These are phyloP conservation scores for Arabidopsis arenosa DNA, from an alignment of 345 rosid genomes.

Conservation along the genomic window DNA sequence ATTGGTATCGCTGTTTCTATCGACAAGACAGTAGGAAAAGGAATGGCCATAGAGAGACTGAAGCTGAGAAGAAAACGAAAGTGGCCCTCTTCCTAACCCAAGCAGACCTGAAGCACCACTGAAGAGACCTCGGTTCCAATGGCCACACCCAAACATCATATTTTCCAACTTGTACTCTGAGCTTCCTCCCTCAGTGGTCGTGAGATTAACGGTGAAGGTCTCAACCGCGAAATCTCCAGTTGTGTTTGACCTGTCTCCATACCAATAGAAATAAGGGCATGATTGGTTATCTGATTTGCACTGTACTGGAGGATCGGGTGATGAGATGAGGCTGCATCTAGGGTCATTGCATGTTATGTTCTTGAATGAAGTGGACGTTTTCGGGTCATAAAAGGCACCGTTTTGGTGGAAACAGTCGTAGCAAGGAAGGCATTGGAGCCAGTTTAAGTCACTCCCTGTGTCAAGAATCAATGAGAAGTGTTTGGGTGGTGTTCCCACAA, in stretches of 20 bases:
- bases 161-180: slow-evolving; percentile 62
- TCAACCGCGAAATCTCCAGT: slow-evolving; percentile 81
- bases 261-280: slow-evolving; percentile 85
- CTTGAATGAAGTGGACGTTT: slow-evolving; percentile 60
- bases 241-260: slow-evolving; percentile 88
- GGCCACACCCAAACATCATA: slow-evolving; percentile 88
- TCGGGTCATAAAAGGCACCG: slow-evolving; percentile 72
- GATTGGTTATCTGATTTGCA: slow-evolving; percentile 61
- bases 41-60: slow-evolving; percentile 77
- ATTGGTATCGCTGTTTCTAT: slow-evolving; percentile 60
- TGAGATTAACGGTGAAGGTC: slow-evolving; percentile 76
- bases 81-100: slow-evolving; percentile 89
- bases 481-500: slow-evolving; percentile 83
- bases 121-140: slow-evolving; percentile 83
- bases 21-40: slow-evolving; percentile 82
- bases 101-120: slow-evolving; percentile 80
- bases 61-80: slow-evolving; percentile 84
- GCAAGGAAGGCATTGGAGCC: slow-evolving; percentile 96
- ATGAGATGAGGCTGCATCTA: slow-evolving; percentile 68
- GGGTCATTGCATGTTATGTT: slow-evolving; percentile 69
- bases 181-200: slow-evolving; percentile 41
- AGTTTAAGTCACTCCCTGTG: slow-evolving; percentile 93
- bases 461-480: slow-evolving; percentile 88
- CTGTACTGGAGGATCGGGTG: slow-evolving; percentile 71
- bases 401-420: slow-evolving; percentile 83